Evolutionary conservation across 208 protist species (phyloP), one percentile per base, ranked within the genome.

Genomic region (Acanthamoeba healyi): DNA sequence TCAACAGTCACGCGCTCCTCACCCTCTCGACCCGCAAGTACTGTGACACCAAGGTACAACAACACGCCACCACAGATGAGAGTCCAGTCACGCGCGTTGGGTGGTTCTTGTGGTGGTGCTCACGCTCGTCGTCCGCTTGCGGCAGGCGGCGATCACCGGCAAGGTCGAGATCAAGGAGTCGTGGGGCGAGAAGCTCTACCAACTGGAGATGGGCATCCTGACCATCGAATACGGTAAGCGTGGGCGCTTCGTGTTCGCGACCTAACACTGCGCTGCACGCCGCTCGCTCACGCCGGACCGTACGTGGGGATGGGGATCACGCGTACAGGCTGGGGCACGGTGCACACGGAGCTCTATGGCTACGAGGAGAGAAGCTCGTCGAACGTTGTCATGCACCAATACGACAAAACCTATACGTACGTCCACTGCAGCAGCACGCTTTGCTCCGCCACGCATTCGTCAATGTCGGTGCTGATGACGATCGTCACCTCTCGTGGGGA

Each of bases 151-250:
- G 15, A 79, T 79, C 1, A 79, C 32, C 15, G 70, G 70, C 32
- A 79, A 79, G 19, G 70, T 79, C 36, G 40, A 40, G 22, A 79
- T 79, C 70, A 79, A 79, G 34, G 70, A 79, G 40, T 40, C 70
- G 15, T 79, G 70, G 70, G 70, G 70, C 70, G 70, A 79, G 70
- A 79, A 79, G 70, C 19, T 79, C 38, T 79, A 49, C 24, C 70
- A 79, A 19, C 19, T 79, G 70, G 70, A 79, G 70, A 49, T 79
- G 32, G 70, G 70, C 70, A 79, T 79, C 36, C 40, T 79, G 15
- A 79, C 70, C 70, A 79, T 79, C 70, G 70, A 79, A 79, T 79
- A 79, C 40, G 70, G 70, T 79, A 40, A n/a, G n/a, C n/a, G n/a
- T n/a, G n/a, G n/a, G n/a, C n/a, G n/a, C n/a, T n/a, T n/a, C n/a